Evolutionary conservation across 2,329 filamentous ascomycete genomes (phyloP).

Genomic region (Fusarium nematophilum): DNA sequence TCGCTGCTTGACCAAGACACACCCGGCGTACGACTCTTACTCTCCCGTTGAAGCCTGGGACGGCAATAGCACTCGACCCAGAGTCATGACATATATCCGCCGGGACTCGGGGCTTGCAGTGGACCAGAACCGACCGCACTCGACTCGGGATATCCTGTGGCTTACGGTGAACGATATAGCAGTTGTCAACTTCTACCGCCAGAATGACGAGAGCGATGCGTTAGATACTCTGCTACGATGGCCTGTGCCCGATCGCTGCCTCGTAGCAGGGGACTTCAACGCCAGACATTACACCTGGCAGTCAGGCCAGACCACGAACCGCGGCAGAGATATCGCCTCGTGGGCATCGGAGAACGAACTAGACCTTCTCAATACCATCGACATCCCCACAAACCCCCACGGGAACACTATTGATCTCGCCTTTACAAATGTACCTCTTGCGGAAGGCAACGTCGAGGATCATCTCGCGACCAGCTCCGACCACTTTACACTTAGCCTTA

Average conservation of each 20-base stretch:
- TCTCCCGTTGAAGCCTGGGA: constrained; percentile 23
- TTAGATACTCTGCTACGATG: constrained; percentile 21
- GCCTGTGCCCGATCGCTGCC: constrained; percentile 17
- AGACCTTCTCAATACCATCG: constrained; percentile 22
- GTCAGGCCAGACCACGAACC: constrained; percentile 10
- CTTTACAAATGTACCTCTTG: constrained; percentile 25
- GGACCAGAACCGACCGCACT: constrained; percentile 20
- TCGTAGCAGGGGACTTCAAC: too few species aligned
- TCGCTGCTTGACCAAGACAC: constrained; percentile 22
- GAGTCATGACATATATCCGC: constrained; percentile 31
- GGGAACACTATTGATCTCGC: too few species aligned
- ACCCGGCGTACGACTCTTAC: constrained; percentile 17
- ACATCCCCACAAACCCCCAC: constrained; percentile 31
- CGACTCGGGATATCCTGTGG: constrained; percentile 26
- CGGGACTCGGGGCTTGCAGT: constrained; percentile 11
- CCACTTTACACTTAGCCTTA: constrained; percentile 29
- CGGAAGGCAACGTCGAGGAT: constrained; percentile 22
- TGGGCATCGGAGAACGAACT: constrained; percentile 23
- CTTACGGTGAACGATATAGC: constrained; percentile 22
- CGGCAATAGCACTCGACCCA: constrained; percentile 17
- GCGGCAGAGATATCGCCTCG: constrained; percentile 21
- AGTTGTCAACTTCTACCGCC: constrained; percentile 32
- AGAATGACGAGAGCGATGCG: constrained; percentile 17
- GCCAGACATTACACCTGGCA: constrained; percentile 29
- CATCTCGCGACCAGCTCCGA: constrained; percentile 32